These are phyloP conservation scores for Sugiyamaella castrensis DNA, from an alignment of 1,139 yeast genomes.

Conservation along the genomic window DNA sequence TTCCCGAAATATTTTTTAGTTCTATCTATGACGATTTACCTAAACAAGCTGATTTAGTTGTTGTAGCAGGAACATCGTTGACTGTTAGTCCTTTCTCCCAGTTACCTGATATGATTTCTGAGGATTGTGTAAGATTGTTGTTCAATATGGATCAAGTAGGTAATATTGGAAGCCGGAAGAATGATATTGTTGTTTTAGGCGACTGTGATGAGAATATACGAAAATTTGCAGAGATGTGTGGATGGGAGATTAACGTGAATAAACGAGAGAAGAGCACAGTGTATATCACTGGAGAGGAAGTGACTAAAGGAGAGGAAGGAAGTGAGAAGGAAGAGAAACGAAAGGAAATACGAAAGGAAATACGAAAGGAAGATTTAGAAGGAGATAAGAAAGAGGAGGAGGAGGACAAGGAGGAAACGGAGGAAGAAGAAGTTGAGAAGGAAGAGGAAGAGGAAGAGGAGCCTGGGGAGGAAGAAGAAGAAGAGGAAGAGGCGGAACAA, in stretches of 20 bases:
- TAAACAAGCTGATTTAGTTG: constrained; percentile 60
- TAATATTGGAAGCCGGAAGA: constrained; percentile 49
- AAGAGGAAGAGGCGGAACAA: not conserved
- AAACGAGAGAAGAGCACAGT: not conserved
- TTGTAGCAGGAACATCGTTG: constrained; percentile 90
- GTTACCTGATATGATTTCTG: constrained; percentile 62
- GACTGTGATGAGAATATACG: constrained; percentile 64
- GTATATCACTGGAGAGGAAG: not conserved
- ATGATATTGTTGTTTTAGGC: constrained; percentile 59
- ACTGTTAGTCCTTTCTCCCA: constrained; percentile 88
- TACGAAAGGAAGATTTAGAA: not conserved
- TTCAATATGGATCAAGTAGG: constrained; percentile 80
- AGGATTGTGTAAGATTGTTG: constrained; percentile 54
- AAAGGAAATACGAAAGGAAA: not conserved
- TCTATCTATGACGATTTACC: constrained; percentile 52
- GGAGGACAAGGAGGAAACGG: not conserved
- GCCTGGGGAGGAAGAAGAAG: not conserved
- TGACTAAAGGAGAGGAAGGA: not conserved
- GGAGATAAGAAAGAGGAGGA: not conserved
- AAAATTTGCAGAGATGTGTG: constrained; percentile 51
- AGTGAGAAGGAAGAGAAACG: not conserved
- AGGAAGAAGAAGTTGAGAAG: not conserved
- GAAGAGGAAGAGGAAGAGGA: not conserved
- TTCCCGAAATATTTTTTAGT: constrained; percentile 68
- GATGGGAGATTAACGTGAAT: constrained; percentile 48